Percentiles rank a stretch among this genome's conserved stretches.
These are phyloP conservation scores for Sedum album DNA, from an alignment of 164 flowering plant species.

Conservation along the genomic window DNA sequence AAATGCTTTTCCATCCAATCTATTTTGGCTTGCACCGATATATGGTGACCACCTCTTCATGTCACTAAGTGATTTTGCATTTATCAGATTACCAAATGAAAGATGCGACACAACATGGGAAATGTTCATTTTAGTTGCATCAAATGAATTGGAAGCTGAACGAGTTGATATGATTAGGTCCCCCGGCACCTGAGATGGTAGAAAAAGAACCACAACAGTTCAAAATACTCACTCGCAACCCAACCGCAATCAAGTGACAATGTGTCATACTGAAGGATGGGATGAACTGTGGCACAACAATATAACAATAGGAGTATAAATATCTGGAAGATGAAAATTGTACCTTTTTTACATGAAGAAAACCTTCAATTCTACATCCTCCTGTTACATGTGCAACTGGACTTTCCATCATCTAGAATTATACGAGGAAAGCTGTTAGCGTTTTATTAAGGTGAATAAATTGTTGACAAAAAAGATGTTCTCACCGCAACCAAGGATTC, in stretches of 20 bases:
- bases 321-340: too few species aligned
- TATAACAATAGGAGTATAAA: background rate
- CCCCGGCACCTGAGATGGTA: conserved; percentile 81
- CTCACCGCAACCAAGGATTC: too few species aligned
- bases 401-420: conserved; percentile 61
- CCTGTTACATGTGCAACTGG: conserved; percentile 67
- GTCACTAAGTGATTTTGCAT: conserved; percentile 47
- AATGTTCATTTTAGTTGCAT: conserved; percentile 84
- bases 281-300: background rate
- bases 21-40: too few species aligned
- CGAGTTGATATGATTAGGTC: conserved; percentile 85
- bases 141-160: conserved; percentile 86
- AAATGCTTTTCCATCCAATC: conserved; percentile 56
- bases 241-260: too few species aligned
- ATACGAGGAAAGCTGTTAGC: background rate
- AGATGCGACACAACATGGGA: too few species aligned
- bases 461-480: background rate
- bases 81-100: conserved; percentile 69
- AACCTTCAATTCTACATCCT: conserved; percentile 95
- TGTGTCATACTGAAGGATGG: background rate
- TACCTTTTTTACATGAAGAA: conserved; percentile 96
- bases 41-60: too few species aligned
- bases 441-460: too few species aligned
- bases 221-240: background rate
- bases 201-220: background rate